Percentiles rank a stretch among this genome's conserved stretches.
These are phyloP conservation scores for Capsicum rhomboideum DNA, from an alignment of 257 asterid species.

Conservation along the genomic window DNA sequence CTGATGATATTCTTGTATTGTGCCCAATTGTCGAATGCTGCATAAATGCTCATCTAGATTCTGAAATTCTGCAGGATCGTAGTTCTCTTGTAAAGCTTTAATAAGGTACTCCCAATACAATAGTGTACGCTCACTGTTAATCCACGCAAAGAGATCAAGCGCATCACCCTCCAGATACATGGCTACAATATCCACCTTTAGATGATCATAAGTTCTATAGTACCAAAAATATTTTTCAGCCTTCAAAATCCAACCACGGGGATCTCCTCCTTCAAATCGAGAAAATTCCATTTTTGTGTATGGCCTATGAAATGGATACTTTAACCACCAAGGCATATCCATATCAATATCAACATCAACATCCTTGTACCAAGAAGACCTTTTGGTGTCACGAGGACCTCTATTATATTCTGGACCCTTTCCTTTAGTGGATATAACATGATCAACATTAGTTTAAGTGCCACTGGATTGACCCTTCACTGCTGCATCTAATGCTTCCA, in stretches of 20 bases:
- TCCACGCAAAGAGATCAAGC: neutral
- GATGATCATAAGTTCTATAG: neutral
- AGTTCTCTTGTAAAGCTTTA: neutral
- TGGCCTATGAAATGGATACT: neutral
- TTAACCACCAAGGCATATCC: neutral
- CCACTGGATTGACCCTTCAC: neutral
- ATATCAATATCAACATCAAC: neutral
- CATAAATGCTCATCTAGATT: neutral
- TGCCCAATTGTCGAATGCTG: neutral
- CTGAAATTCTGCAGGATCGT: neutral
- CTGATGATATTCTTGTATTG: neutral
- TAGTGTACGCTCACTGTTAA: neutral
- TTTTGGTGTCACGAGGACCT: neutral
- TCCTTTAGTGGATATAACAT: neutral
- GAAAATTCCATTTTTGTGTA: neutral
- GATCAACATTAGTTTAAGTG: neutral
- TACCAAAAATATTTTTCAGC: neutral
- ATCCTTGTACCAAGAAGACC: too few species aligned
- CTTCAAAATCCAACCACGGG: neutral
- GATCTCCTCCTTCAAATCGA: neutral
- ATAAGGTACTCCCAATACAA: neutral
- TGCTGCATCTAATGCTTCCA: neutral
- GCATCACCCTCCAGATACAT: slow-evolving; percentile 1
- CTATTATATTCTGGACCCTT: neutral
- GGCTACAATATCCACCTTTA: neutral